These are phyloP conservation scores for Teratosphaeria destructans DNA, from an alignment of 2,329 filamentous ascomycete species.

Conservation along the genomic window DNA sequence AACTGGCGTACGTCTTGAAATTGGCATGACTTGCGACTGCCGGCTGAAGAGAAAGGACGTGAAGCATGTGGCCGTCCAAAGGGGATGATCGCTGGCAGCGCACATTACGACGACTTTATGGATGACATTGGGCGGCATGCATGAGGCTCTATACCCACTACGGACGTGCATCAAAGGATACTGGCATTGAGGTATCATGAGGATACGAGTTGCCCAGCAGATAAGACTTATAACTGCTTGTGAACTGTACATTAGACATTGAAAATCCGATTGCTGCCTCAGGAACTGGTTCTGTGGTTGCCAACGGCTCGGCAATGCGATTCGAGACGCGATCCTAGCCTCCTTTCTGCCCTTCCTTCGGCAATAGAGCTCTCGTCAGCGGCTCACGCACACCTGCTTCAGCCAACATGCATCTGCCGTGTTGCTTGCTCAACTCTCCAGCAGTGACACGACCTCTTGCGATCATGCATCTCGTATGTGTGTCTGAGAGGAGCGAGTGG, in stretches of 20 bases:
- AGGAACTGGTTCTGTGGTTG: too few species aligned
- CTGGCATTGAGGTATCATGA: background rate
- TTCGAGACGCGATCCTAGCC: too few species aligned
- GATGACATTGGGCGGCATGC: background rate
- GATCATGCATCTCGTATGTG: too few species aligned
- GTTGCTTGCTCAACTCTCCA: too few species aligned
- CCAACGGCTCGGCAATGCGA: too few species aligned
- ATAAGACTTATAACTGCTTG: background rate
- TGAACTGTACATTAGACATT: background rate
- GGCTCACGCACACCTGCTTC: too few species aligned
- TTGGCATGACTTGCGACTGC: background rate
- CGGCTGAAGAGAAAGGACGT: constrained; percentile 2
- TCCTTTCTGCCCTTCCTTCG: too few species aligned
- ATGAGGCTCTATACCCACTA: background rate
- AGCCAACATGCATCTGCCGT: too few species aligned
- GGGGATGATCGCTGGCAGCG: background rate
- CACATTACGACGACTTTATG: background rate
- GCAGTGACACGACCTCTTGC: too few species aligned
- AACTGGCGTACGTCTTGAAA: background rate
- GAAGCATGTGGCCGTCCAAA: constrained; percentile 10
- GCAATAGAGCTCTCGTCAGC: too few species aligned
- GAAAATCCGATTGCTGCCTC: background rate
- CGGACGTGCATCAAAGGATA: background rate
- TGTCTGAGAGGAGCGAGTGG: too few species aligned
- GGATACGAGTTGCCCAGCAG: background rate